Evolutionary conservation across 257 asterid species (phyloP).

Genomic region (Dorcoceras hygrometricum): DNA sequence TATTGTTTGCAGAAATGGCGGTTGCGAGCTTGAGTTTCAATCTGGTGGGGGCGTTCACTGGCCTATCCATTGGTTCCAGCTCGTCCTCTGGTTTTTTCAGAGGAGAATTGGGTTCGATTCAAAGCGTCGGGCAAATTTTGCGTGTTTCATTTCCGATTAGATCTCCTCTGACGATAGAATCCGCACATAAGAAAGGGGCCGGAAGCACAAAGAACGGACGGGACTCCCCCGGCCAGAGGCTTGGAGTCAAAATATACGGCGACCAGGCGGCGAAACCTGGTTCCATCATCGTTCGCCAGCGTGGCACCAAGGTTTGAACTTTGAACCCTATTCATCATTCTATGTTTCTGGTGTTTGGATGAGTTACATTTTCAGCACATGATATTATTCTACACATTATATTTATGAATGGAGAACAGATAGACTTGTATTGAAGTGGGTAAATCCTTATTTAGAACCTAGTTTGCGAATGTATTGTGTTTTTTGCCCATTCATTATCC

Average conservation of each 20-base stretch:
- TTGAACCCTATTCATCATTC: neutral
- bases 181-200: conserved; percentile 97
- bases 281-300: conserved; percentile 87
- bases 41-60: conserved; percentile 64
- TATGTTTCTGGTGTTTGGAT: too few relatives aligned
- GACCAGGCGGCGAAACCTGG: conserved; percentile 90
- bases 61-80: conserved; percentile 63
- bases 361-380: too few relatives aligned
- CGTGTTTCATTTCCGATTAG: conserved; percentile 56
- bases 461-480: too few relatives aligned
- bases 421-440: too few relatives aligned
- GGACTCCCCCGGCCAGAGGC: conserved; percentile 92
- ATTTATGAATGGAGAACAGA: too few relatives aligned
- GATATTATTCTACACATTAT: too few relatives aligned
- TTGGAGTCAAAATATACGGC: conserved; percentile 92
- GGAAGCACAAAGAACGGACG: conserved; percentile 99
- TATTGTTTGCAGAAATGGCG: conserved; percentile 57
- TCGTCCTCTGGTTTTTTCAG: conserved; percentile 48
- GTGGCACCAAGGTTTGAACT: conserved; percentile 79
- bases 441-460: too few relatives aligned
- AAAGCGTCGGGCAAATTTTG: conserved; percentile 28
- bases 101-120: conserved; percentile 56
- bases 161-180: conserved; percentile 63
- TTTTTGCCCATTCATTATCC: too few relatives aligned
- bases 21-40: conserved; percentile 51